Conservation (phyloP, 2,329 filamentous ascomycete species). For the Tolypocladium tropicale region DNA sequence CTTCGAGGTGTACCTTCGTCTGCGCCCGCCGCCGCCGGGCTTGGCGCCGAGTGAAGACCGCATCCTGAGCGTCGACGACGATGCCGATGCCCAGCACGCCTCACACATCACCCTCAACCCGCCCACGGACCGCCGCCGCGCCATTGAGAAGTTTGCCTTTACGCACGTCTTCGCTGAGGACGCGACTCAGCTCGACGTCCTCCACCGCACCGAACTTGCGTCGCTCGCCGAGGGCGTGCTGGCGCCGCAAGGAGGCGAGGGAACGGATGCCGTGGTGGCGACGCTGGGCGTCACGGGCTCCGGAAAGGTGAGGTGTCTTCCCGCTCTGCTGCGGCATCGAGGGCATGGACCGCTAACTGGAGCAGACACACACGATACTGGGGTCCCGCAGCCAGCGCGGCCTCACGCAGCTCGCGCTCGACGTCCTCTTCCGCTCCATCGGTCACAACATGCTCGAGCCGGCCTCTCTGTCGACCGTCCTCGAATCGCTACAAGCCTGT, state of each 20-base stretch:
- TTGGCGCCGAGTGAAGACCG: slow-evolving; percentile 40
- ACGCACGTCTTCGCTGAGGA: slow-evolving; percentile 87
- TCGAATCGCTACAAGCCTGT: slow-evolving; percentile 64
- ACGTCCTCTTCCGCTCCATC: slow-evolving; percentile 79
- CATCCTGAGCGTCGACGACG: slow-evolving; percentile 68
- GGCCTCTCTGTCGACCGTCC: slow-evolving; percentile 45
- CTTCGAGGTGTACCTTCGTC: slow-evolving; percentile 84
- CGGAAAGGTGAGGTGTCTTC: slow-evolving; percentile 60
- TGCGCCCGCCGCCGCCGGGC: slow-evolving; percentile 55
- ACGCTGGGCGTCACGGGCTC: slow-evolving; percentile 92
- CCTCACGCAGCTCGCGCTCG: slow-evolving; percentile 82
- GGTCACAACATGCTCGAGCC: slow-evolving; percentile 59
- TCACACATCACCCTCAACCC: slow-evolving; percentile 72
- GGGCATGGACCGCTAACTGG: not conserved
- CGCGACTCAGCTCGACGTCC: slow-evolving; percentile 75
- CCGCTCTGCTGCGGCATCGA: not conserved
- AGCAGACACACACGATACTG: slow-evolving; percentile 86
- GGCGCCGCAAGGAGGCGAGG: slow-evolving; percentile 60
- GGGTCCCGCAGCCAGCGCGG: slow-evolving; percentile 80
- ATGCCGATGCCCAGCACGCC: slow-evolving; percentile 32
- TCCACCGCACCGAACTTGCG: slow-evolving; percentile 67
- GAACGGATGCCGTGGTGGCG: slow-evolving; percentile 80
- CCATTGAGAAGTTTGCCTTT: slow-evolving; percentile 89
- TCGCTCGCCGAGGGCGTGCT: slow-evolving; percentile 74
- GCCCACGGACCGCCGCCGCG: slow-evolving; percentile 74